Evolutionary conservation across 768 basidiomycete genomes (phyloP).

Genomic region (Podaxis sp.): DNA sequence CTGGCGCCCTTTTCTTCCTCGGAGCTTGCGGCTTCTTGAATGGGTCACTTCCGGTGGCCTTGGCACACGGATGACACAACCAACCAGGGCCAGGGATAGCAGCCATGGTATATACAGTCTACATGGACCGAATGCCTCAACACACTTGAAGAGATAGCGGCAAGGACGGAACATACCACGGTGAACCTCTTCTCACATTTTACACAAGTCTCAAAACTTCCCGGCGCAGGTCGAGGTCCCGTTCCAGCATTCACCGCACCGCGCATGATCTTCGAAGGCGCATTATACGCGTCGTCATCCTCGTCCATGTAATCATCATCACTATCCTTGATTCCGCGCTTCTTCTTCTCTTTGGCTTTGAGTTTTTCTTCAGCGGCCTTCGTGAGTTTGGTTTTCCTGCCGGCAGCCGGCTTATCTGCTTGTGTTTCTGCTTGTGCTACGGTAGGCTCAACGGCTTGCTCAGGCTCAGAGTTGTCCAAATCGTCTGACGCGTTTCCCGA

Average conservation of each 20-base stretch:
- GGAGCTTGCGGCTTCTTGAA: conserved; percentile 77
- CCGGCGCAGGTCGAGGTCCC: conserved; percentile 61
- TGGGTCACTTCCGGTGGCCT: conserved; percentile 74
- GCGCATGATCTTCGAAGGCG: conserved; percentile 54
- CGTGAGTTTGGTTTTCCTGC: conserved; percentile 57
- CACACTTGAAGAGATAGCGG: background rate
- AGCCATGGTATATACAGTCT: conserved; percentile 89
- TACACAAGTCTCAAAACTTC: conserved; percentile 80
- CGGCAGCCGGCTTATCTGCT: conserved; percentile 27
- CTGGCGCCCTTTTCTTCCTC: conserved; percentile 59
- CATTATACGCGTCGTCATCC: conserved; percentile 69
- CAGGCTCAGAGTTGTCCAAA: conserved; percentile 49
- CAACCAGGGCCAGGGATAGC: conserved; percentile 70
- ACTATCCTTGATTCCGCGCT: conserved; percentile 37
- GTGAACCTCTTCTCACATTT: conserved; percentile 84
- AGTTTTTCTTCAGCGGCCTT: conserved; percentile 46
- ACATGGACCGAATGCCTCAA: background rate
- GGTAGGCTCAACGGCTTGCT: conserved; percentile 1
- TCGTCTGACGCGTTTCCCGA: conserved; percentile 72
- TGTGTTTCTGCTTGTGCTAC: background rate
- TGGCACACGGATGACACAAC: conserved; percentile 84
- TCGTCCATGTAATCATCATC: conserved; percentile 52
- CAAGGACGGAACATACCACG: conserved; percentile 56
- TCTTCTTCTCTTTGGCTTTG: conserved; percentile 46
- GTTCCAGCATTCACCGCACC: conserved; percentile 27